A percentile compares a stretch with the other conserved stretches of the same genome.
Evolutionary conservation across 495 filamentous ascomycete genomes (phyloP).

Genomic region (Letharia columbiana): DNA sequence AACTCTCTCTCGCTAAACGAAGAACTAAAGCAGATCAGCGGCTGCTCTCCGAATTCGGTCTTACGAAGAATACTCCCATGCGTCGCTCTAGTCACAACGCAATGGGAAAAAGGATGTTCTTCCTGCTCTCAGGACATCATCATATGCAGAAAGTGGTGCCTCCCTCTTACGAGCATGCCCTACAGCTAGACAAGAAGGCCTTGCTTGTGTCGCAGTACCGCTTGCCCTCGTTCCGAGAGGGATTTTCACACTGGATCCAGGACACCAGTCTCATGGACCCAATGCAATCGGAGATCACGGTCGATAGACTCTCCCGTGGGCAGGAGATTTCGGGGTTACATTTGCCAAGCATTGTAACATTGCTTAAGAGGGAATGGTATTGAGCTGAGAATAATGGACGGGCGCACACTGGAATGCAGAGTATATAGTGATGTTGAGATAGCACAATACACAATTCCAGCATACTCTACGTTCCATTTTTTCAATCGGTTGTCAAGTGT

Average conservation of each 20-base stretch:
- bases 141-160: background rate
- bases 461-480: background rate
- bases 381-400: background rate
- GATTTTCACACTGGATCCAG: background rate
- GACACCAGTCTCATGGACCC: background rate
- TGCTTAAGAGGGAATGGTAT: background rate
- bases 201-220: background rate
- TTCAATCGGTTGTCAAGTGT: background rate
- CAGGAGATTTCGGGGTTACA: background rate
- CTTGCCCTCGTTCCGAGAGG: background rate
- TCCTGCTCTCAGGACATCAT: background rate
- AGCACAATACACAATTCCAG: background rate
- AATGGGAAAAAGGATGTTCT: background rate
- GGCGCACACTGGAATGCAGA: background rate
- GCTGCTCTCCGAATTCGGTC: background rate
- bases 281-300: no score
- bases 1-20: background rate
- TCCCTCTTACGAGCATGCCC: background rate
- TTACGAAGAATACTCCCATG: background rate
- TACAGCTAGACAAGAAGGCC: background rate
- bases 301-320: background rate
- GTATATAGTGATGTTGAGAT: background rate
- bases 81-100: background rate
- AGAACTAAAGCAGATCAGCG: background rate
- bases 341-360: background rate